phyloP scores from a whole-genome alignment of 768 basidiomycete species.

The Mycena chlorophos region DNA sequence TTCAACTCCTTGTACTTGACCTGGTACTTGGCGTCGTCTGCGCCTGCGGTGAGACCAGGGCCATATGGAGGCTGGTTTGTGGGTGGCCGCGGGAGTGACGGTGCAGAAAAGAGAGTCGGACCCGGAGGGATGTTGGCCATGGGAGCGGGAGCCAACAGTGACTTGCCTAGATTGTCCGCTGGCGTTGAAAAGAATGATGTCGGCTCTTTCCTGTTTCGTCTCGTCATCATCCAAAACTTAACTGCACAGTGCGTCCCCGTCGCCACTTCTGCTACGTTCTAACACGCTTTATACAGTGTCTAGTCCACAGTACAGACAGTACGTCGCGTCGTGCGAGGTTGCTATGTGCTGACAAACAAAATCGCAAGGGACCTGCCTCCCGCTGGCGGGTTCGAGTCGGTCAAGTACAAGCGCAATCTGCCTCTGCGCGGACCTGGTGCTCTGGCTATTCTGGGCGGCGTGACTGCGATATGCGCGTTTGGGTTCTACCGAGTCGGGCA shows the following conservation, averaged over 20 bases:
- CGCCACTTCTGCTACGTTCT: neutral
- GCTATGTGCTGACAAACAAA: slow-evolving; percentile 13
- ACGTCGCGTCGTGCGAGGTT: slow-evolving; percentile 10
- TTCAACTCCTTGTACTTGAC: slow-evolving; percentile 87
- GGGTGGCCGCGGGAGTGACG: no score
- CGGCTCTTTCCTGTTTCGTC: neutral
- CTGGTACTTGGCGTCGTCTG: slow-evolving; percentile 84
- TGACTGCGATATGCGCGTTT: slow-evolving; percentile 80
- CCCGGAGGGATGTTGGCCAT: neutral
- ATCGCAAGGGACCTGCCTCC: slow-evolving; percentile 91
- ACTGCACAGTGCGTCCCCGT: slow-evolving; percentile 53
- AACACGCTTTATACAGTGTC: slow-evolving; percentile 12
- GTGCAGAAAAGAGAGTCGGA: slow-evolving; percentile 32
- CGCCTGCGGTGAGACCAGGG: slow-evolving; percentile 71
- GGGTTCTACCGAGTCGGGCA: slow-evolving; percentile 90
- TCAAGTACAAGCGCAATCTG: slow-evolving; percentile 95
- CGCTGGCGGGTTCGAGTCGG: slow-evolving; percentile 83
- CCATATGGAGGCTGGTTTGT: slow-evolving; percentile 25
- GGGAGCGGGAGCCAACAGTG: neutral
- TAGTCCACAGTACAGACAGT: slow-evolving; percentile 27
- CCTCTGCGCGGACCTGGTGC: slow-evolving; percentile 88
- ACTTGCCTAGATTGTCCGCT: neutral
- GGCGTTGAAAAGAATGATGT: neutral
- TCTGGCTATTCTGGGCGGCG: slow-evolving; percentile 80
- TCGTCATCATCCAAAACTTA: neutral